Percentiles rank a stretch among this genome's conserved stretches.
phyloP scores from a whole-genome alignment of 768 basidiomycete genomes.

The Trametes villosa region DNA sequence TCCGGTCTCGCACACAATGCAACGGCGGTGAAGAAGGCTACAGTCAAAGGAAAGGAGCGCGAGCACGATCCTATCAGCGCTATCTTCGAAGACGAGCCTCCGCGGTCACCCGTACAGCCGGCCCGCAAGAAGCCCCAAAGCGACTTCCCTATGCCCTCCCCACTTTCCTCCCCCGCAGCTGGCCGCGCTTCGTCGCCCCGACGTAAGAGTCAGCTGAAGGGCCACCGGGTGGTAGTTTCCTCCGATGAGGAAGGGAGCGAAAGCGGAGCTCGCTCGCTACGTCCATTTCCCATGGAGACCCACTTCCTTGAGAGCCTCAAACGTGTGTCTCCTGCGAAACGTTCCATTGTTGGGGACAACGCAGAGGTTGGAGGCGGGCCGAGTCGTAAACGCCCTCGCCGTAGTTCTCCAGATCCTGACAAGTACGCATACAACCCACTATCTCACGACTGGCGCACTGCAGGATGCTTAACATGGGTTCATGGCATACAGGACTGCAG shows the following conservation, averaged over 20 bases:
- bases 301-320: constrained; percentile 46
- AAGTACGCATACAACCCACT: constrained; percentile 4
- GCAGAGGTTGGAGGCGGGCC: constrained; percentile 27
- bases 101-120: background rate
- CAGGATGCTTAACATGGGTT: background rate
- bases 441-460: background rate
- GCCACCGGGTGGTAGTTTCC: constrained; percentile 8
- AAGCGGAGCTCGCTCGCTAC: constrained; percentile 1
- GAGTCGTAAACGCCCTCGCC: background rate
- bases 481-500: constrained; percentile 6
- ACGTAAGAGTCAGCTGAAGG: background rate
- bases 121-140: background rate
- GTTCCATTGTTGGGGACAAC: constrained; percentile 40
- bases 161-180: constrained; percentile 14
- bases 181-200: constrained; percentile 5
- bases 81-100: constrained; percentile 10
- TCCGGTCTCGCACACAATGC: background rate
- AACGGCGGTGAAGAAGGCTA: background rate
- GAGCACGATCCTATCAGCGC: constrained; percentile 8
- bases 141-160: constrained; percentile 17
- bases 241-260: constrained; percentile 12
- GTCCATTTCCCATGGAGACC: constrained; percentile 56
- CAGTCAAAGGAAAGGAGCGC: background rate
- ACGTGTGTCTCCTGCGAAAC: constrained; percentile 35
- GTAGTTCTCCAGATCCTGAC: background rate